Conservation (phyloP, 2,329 filamentous ascomycete species). For the Trichophyton benhamiae region DNA sequence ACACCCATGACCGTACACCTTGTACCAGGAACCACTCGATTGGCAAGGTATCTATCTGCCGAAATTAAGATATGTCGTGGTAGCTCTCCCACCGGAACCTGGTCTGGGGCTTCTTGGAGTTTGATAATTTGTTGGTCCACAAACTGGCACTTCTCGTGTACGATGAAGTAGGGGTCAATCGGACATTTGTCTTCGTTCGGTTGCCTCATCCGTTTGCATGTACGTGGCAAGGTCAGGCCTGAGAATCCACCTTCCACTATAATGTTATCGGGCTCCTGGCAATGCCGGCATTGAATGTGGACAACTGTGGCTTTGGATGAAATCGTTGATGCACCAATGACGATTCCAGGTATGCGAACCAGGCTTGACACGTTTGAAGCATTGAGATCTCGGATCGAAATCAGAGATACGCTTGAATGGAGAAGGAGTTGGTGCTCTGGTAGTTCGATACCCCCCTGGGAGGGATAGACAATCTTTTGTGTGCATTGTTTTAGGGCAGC, state of each 20-base stretch:
- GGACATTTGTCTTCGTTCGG: conserved; percentile 63
- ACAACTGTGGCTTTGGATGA: conserved; percentile 88
- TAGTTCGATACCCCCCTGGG: conserved; percentile 52
- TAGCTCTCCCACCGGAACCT: conserved; percentile 91
- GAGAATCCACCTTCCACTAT: conserved; percentile 74
- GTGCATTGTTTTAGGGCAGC: conserved; percentile 80
- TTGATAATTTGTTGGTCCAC: conserved; percentile 98
- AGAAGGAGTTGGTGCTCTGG: conserved; percentile 91
- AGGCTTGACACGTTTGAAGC: conserved; percentile 85
- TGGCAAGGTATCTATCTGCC: conserved; percentile 90
- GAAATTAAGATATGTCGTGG: conserved; percentile 90
- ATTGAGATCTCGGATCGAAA: conserved; percentile 86
- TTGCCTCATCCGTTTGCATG: conserved; percentile 52
- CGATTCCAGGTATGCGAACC: conserved; percentile 93
- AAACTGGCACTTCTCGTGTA: conserved; percentile 87
- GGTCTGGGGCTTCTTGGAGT: conserved; percentile 91
- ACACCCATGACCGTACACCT: conserved; percentile 93
- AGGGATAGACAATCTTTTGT: conserved; percentile 82
- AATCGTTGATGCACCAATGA: conserved; percentile 92
- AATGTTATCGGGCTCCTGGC: conserved; percentile 58
- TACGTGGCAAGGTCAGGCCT: conserved; percentile 69
- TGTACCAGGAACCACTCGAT: conserved; percentile 87
- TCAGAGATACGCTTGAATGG: conserved; percentile 79
- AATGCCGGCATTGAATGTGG: conserved; percentile 78
- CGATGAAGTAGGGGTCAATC: conserved; percentile 87